Base-by-base conservation (phyloP, 768 basidiomycete genomes). In the Phaffia australis region DNA sequence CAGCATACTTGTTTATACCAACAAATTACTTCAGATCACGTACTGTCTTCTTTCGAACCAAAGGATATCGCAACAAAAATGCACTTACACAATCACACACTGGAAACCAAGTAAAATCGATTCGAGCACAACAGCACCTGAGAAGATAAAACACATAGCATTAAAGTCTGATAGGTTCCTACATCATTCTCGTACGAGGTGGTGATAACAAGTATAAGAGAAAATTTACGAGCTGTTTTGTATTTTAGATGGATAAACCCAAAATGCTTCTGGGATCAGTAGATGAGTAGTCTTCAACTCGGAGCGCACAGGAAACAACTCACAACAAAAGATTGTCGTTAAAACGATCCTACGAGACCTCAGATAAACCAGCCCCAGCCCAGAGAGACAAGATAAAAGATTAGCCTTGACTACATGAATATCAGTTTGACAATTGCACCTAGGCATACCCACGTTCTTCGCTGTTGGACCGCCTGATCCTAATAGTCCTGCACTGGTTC, bases 31-130 rank as follows among this genome's bases (percentile, higher is more conserved):
- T 42, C 18, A 47, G 51, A 18, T 19, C 32, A 42, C n/a, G 25
- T 16, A 16, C 6, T 35, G 19, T n/a, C 48, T 9, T 19, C 32
- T 5, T 8, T 6, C 16, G 50, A 9, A 29, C 3, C 29, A 50
- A 11, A 62, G 21, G 47, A 60, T 5, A 30, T 52, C 18, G 25
- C 11, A 11, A 42, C 35, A 11, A 11, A 42, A 42, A 42, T 5
- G 6, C 15, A 64, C 63, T 30, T 23, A 64, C 63, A 76, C 94
- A 98, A 58, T 83, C 86, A 74, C 94, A 98, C 0, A 95, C 94
- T 0, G 94, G 81, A 23, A 83, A 84, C 94, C 94, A 98, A 0
- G 89, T 89, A 62, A 90, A 88, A 46, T 88, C 89, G n/a, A 97
- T 88, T 8, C 87, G 82, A 1, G 91, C 93, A 72, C 94, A 98